A percentile compares a stretch with the other conserved stretches of the same genome.
phyloP scores from a whole-genome alignment of 1,284 basidiomycete genomes.

The Sphaerobolus stellatus region DNA sequence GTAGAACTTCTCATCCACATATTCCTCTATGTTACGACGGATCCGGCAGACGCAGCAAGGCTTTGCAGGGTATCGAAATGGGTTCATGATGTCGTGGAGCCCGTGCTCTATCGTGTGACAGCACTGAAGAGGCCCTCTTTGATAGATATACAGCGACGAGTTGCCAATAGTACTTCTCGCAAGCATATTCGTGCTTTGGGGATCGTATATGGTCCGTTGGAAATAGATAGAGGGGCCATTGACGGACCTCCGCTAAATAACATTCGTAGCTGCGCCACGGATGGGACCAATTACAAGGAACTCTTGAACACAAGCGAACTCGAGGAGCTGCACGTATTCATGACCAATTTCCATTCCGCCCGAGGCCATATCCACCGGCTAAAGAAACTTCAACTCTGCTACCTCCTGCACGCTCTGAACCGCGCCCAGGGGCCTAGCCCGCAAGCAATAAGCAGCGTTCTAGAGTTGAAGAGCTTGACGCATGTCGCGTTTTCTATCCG shows the following conservation, averaged over 20 bases:
- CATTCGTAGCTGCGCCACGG: constrained; percentile 3
- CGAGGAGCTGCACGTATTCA: constrained; percentile 3
- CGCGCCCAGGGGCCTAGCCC: too few species aligned
- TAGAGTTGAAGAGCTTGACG: not conserved
- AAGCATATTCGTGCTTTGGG: not conserved
- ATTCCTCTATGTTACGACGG: not conserved
- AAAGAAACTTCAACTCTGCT: constrained; percentile 1
- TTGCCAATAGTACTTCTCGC: not conserved
- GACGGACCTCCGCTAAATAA: not conserved
- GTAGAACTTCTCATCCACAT: constrained; percentile 2
- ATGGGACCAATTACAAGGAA: not conserved
- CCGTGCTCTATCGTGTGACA: constrained; percentile 4
- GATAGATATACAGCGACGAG: not conserved
- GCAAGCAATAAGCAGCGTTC: too few species aligned
- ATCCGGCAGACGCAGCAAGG: not conserved
- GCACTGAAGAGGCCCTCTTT: not conserved
- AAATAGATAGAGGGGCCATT: not conserved
- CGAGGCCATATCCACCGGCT: not conserved
- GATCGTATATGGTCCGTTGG: not conserved
- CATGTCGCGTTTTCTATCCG: constrained; percentile 1
- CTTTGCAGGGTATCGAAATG: constrained; percentile 7
- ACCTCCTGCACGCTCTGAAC: too few species aligned
- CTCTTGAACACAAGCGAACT: not conserved
- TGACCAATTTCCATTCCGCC: not conserved
- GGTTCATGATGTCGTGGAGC: constrained; percentile 4